Evolutionary conservation across 306 rosid genomes (phyloP), one percentile per base, ranked within the genome.

Genomic region (Psophocarpus tetragonolobus): DNA sequence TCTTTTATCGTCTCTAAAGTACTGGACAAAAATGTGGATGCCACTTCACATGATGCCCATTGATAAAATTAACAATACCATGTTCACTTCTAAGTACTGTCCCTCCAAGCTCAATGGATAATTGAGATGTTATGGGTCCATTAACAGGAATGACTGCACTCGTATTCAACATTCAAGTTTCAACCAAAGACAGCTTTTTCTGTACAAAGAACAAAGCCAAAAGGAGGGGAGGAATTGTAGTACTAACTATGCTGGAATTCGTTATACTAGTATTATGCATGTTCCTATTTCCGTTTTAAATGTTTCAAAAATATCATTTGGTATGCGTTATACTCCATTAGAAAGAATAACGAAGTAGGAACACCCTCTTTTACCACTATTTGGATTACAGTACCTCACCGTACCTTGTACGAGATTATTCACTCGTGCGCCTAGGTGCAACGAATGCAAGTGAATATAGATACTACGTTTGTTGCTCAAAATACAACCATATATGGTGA

Each of bases 391-490:
- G 67, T 60, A 60, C 67, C 12, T 60, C 67, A 14, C 12, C 67
- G 36, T 63, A 65, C 30, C 32, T 5, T 65, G 50, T 20, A 18
- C 71, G 4, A 20, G 48, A 18, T 20, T 8, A 10, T 65, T 36
- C 50, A 38, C 71, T 65, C 45, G 71, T 65, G 71, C 18, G 71
- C 8, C 71, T 50, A 65, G 32, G 50, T 36, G 32, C 71, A 38
- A 38, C 50, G 71, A 36, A 65, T 65, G 10, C 2, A 35, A 36
- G 13, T 1, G 42, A 64, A 36, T 36, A 18, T 64, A 36, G 48
- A 18, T 64, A 58, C n/a, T 27, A 13, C 2, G 33, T 58, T 58
- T 26, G 38, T 58, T 14, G n/a, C 64, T 26, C 2, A 57, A 57
- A 57, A 57, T 12, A 57, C 64, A 26, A 1, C 62, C 64, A 57